Base-by-base conservation (phyloP, 1,139 yeast species). In the Geotrichum candidum region DNA sequence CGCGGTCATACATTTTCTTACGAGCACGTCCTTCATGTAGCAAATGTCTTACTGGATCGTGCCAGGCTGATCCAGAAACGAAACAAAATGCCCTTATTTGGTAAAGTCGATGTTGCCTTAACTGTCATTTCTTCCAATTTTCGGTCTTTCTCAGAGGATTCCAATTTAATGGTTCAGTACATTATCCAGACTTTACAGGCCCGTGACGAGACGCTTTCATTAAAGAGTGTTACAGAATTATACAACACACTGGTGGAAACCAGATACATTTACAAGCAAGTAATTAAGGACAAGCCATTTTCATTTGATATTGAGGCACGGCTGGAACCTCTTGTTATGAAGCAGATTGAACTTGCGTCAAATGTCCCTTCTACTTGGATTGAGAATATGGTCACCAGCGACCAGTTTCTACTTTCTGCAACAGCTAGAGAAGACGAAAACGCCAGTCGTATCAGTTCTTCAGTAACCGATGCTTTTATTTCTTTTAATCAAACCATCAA, bases 401-500 rank as follows among this genome's bases (percentile, higher is more conserved):
- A 88, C 69, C 69, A 69, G 0, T 87, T 86, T 72, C 74, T 78
- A 63, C 85, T 88, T 0, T 73, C 85, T 22, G 18, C n/a, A 53
- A 11, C 35, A 9, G 35, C 15, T 35, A 51, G 45, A 11, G 27
- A 38, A 3, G 45, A 33, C 35, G 83, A 83, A 66, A 68, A 79
- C 3, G 79, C 76, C 0, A 73, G 78, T 65, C 74, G 70, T 0
- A 68, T 70, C 23, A 80, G 85, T 60, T 77, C 84, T 1, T 87
- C 94, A 0, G 88, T 88, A 1, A 72, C 82, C 35, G 96, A 89
- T 70, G 80, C 87, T 27, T 86, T 88, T 71, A 78, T 84, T 9
- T 78, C 88, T 69, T 80, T 88, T 56, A 82, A 82, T 64, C 85
- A 86, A 63, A 82, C 84, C 23, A 70, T 88, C 29, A 74, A 76